Conservation (phyloP, 2,329 filamentous ascomycete species). For the Trichophyton simii region DNA sequence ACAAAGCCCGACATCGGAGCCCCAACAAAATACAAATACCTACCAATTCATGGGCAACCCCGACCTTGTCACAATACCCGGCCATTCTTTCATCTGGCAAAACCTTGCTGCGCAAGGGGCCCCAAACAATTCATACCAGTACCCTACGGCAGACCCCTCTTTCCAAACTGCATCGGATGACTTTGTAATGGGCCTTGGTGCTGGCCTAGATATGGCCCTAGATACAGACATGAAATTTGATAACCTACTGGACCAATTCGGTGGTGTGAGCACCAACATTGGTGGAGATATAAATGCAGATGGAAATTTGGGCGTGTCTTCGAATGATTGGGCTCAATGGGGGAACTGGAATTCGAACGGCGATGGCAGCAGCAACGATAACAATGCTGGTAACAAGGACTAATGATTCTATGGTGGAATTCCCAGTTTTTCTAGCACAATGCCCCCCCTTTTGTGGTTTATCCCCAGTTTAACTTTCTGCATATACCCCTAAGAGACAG, state of each 20-base stretch:
- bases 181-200: constrained; percentile 16
- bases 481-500: background rate
- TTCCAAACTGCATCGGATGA: constrained; percentile 16
- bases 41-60: constrained; percentile 27
- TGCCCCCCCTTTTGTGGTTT: background rate
- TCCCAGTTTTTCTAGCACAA: background rate
- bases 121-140: constrained; percentile 11
- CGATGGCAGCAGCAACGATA: background rate
- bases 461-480: background rate
- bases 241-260: background rate
- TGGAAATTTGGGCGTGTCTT: background rate
- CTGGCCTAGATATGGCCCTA: constrained; percentile 17
- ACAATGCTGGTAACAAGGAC: background rate
- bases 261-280: background rate
- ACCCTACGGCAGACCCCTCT: constrained; percentile 14
- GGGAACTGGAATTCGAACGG: constrained; percentile 6
- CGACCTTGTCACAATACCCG: constrained; percentile 31
- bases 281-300: background rate
- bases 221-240: constrained; percentile 19
- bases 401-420: background rate
- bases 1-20: constrained; percentile 6
- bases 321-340: constrained; percentile 10
- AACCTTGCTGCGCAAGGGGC: constrained; percentile 17
- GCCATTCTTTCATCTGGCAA: constrained; percentile 32
- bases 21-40: constrained; percentile 12